Evolutionary conservation across 2,329 filamentous ascomycete genomes (phyloP).

Genomic region (Phyllosticta citriasiana): DNA sequence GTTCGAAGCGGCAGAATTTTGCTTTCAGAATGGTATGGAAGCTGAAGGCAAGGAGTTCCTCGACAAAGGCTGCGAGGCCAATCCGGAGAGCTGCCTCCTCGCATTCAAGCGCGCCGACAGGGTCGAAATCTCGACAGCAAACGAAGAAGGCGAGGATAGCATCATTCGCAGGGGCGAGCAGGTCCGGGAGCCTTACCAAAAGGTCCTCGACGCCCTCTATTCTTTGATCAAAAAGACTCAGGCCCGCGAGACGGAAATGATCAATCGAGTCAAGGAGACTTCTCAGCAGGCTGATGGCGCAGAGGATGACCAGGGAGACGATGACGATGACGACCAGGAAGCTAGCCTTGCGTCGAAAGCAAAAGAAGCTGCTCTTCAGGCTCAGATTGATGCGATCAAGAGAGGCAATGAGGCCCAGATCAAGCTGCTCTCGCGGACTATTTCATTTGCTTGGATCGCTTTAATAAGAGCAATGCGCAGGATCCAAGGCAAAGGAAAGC

Average conservation of each 20-base stretch:
- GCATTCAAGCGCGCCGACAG: conserved; percentile 84
- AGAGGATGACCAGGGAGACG: conserved; percentile 30
- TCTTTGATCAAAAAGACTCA: conserved; percentile 65
- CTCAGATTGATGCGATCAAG: conserved; percentile 47
- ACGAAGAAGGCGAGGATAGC: conserved; percentile 65
- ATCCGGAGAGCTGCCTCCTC: conserved; percentile 85
- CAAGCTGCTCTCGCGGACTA: conserved; percentile 67
- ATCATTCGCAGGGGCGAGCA: conserved; percentile 56
- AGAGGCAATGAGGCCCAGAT: conserved; percentile 64
- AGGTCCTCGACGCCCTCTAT: conserved; percentile 78
- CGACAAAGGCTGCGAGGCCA: conserved; percentile 71
- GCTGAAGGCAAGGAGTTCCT: conserved; percentile 70
- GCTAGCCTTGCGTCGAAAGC: conserved; percentile 30
- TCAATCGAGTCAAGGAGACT: conserved; percentile 46
- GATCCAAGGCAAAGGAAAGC: conserved; percentile 69
- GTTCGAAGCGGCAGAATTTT: conserved; percentile 92
- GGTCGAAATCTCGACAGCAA: conserved; percentile 66
- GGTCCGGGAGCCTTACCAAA: conserved; percentile 75
- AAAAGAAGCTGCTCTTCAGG: conserved; percentile 43
- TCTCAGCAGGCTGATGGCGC: conserved; percentile 35
- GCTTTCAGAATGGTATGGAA: conserved; percentile 64
- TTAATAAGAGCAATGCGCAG: conserved; percentile 89
- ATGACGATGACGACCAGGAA: conserved; percentile 47
- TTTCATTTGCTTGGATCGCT: conserved; percentile 92
- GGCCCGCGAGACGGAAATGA: conserved; percentile 53